Evolutionary conservation across 768 basidiomycete species (phyloP).

Genomic region (Leccinum sublutescens): DNA sequence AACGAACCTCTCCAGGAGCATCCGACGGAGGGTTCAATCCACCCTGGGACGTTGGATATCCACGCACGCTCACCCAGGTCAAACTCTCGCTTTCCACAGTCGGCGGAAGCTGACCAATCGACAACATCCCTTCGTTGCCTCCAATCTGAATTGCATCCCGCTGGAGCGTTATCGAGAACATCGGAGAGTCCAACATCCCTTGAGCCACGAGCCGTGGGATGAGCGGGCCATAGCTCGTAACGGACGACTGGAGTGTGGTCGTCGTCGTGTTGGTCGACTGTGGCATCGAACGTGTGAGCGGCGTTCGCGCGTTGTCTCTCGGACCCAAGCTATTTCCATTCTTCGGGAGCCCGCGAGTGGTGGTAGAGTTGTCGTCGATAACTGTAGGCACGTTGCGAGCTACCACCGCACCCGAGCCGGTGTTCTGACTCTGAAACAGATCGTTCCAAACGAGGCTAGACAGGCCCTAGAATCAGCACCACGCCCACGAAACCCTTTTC

Average conservation of each 20-base stretch:
- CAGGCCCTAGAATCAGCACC: conserved; percentile 1
- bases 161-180: conserved; percentile 63
- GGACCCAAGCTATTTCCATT: background rate
- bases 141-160: conserved; percentile 67
- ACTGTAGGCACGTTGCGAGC: background rate
- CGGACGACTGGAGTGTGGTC: conserved; percentile 39
- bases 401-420: too few relatives aligned
- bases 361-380: too few relatives aligned
- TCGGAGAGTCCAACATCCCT: conserved; percentile 38
- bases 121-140: conserved; percentile 63
- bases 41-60: conserved; percentile 49
- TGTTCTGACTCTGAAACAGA: conserved; percentile 26
- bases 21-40: conserved; percentile 56
- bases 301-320: background rate
- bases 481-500: background rate
- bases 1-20: conserved; percentile 58
- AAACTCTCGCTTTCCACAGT: conserved; percentile 47
- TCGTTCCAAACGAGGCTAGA: conserved; percentile 47
- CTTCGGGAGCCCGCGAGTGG: background rate
- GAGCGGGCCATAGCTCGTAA: conserved; percentile 43
- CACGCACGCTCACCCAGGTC: conserved; percentile 65
- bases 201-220: conserved; percentile 45
- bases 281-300: conserved; percentile 6
- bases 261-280: conserved; percentile 11
- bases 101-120: conserved; percentile 61